Evolutionary conservation across 257 asterid genomes (phyloP), one percentile per base, ranked within the genome.

Genomic region (Plantago elongata): DNA sequence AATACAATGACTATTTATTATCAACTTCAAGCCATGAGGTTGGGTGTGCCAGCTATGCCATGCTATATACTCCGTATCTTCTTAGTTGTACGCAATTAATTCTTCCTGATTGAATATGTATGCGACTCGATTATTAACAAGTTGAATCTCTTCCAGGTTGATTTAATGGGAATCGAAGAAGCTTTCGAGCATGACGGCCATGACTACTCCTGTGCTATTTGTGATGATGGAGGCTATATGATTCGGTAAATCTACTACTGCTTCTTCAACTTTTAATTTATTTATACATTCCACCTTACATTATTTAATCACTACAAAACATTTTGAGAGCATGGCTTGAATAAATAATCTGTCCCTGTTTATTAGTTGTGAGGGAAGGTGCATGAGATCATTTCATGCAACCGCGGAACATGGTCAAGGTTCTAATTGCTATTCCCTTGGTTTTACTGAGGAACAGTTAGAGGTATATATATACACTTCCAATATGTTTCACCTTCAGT

Each of bases 371-470:
- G 95, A 87, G 29, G 97, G 97, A 48, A 89, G 74, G 80, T 89
- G 97, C 78, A 66, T 87, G 83, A 79, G 97, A 81, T 81, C 97
- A 64, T 89, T 89, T 71, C 97, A 89, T 75, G 78, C 89, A 57
- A 87, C 90, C 29, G 34, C 12, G 48, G 76, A 75, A 67, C 84
- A 76, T 70, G 95, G 94, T 55, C 75, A 46, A 3, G 84, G 81
- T 17, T 79, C 95, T 15, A 50, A 45, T 9, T 89, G 97, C 58
- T 69, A 59, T 51, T 82, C 95, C 70, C 79, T 89, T 76, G 81
- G 83, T 61, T 78, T 77, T 27, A 73, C 86, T 40, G 66, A 68
- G 10, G 88, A 62, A 57, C 78, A 84, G 67, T 43, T 71, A 50
- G 80, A 75, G 51, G 97, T 34, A 34, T 34, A 34, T 34, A 34